Base-by-base conservation (phyloP, 1,139 yeast species). In the Nematodospora anomalae region DNA sequence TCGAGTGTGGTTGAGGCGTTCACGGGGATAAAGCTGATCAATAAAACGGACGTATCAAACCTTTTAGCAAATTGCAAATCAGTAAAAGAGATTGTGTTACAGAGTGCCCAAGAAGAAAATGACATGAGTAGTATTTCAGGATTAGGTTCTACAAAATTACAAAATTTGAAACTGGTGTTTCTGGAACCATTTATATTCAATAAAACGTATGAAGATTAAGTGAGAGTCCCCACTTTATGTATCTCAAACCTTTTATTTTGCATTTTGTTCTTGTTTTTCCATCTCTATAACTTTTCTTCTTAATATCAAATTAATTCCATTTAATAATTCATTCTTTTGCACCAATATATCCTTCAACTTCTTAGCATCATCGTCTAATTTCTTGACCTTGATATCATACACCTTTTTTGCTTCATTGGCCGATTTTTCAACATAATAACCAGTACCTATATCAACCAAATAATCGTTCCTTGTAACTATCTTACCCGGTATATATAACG, bases 391-490 rank as follows among this genome's bases (percentile, higher is more conserved):
- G 40, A 71, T 71, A 41, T 82, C 77, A 58, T 88, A 92, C 51
- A 89, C 95, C 38, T 62, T 62, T 47, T 77, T 68, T 3, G 97
- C 86, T 32, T 86, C 90, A 5, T 64, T 67, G 0, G 79, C 76
- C 40, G 62, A 62, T 62, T 92, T 94, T 51, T 88, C 96, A 21
- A 89, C 94, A 56, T 77, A 92, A 60, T 92, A 92, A 2, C 97
- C 97, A 0, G 98, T 92, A 23, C 99, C 99, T 28, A 92, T 83
- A 56, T 92, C 99, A 12, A 94, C 96, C 62, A 92, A 71, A 51
- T 83, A 92, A 40, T 74, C 79, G 44, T 82, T 76, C 31, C 75
- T 75, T 44, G 82, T 76, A 33, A 72, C 71, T 39, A 77, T 72
- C 42, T 70, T 75, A 2, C 98, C 99, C 2, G 96, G 96, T 18